Conservation (phyloP, 2,329 filamentous ascomycete species). For the Canariomyces notabilis region DNA sequence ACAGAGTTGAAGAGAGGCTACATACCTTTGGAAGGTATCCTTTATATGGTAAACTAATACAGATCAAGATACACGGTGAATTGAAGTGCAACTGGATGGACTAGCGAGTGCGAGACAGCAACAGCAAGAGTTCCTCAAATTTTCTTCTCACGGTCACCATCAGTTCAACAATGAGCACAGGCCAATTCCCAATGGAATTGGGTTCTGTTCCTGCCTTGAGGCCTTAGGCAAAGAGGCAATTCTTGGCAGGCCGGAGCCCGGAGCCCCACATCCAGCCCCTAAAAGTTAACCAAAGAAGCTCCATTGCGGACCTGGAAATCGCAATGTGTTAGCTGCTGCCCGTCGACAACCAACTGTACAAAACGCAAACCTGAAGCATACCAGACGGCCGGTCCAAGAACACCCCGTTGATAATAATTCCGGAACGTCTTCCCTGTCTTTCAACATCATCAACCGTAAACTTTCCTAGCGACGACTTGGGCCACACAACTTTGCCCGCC, state of each 20-base stretch:
- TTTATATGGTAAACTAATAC: slow-evolving; percentile 14
- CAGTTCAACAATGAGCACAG: background rate
- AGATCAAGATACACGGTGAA: slow-evolving; percentile 19
- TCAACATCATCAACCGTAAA: too few species aligned
- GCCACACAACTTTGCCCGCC: slow-evolving; percentile 25
- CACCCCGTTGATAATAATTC: background rate
- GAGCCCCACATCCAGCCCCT: background rate
- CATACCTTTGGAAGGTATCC: slow-evolving; percentile 14
- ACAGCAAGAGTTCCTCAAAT: slow-evolving; percentile 5
- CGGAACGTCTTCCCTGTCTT: background rate
- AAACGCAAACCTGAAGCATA: background rate
- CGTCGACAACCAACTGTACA: slow-evolving; percentile 1
- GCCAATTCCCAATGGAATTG: too few species aligned
- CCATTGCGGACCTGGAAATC: slow-evolving; percentile 14
- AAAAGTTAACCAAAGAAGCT: background rate
- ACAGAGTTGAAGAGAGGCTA: too few species aligned
- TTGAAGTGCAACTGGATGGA: slow-evolving; percentile 12
- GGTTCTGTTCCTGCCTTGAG: background rate
- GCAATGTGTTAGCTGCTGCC: slow-evolving; percentile 16
- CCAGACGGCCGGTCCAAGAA: background rate
- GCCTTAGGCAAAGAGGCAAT: background rate
- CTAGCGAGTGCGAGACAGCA: background rate
- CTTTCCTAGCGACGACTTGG: background rate
- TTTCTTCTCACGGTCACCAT: slow-evolving; percentile 1
- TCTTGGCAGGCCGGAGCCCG: background rate